These are phyloP conservation scores for Carex myosuroides DNA, from an alignment of 176 grass and related monocot genomes.

Conservation along the genomic window DNA sequence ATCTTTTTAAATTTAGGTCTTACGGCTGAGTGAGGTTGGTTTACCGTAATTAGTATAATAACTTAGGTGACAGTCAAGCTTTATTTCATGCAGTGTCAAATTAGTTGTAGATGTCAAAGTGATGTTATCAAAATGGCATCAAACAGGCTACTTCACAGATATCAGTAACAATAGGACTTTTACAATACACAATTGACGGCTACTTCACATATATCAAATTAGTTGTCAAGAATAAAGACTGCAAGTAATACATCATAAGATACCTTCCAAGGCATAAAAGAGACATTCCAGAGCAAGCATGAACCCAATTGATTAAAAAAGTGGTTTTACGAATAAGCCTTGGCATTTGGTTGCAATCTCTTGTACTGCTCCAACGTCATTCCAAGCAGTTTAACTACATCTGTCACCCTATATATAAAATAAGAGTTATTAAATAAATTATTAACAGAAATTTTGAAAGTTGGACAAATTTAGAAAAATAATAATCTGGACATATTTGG, in stretches of 20 bases:
- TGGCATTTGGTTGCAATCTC: constrained; percentile 79
- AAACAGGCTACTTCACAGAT: constrained; percentile 8
- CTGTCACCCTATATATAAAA: constrained; percentile 49
- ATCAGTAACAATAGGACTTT: constrained; percentile 15
- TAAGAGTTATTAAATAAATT: constrained; percentile 15
- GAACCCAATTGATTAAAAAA: not conserved
- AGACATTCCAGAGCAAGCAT: not conserved
- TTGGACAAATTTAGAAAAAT: not conserved
- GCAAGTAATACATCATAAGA: constrained; percentile 6
- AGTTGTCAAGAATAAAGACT: constrained; percentile 4
- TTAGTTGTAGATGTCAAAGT: too few relatives aligned
- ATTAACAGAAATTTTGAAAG: not conserved
- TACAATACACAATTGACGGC: constrained; percentile 31
- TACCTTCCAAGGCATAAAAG: constrained; percentile 76
- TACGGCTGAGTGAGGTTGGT: too few relatives aligned
- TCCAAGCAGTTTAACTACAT: constrained; percentile 78
- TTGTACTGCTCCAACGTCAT: constrained; percentile 96
- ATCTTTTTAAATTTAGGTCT: too few relatives aligned
- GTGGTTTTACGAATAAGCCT: constrained; percentile 72
- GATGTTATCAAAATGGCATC: constrained; percentile 39
- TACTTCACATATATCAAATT: not conserved
- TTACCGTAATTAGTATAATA: too few relatives aligned
- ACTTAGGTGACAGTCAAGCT: too few relatives aligned
- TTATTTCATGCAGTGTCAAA: too few relatives aligned
- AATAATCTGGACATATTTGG: not conserved